Conservation (phyloP, 2,329 filamentous ascomycete genomes). For the Diaporthe citriasiana region DNA sequence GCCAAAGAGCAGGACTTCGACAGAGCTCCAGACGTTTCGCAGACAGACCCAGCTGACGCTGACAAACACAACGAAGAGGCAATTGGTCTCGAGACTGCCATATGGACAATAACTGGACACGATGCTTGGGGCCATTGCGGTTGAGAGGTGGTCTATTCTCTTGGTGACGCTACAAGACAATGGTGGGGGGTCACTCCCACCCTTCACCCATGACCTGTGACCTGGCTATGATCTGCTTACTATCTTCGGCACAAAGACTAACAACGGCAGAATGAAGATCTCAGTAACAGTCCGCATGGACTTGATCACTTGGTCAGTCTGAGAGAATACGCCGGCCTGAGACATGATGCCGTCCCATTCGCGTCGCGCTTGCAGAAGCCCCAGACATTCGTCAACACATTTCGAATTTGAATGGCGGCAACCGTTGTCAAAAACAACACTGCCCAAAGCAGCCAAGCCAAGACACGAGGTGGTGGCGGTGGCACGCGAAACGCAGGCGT, state of each 20-base stretch:
- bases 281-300: neutral
- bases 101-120: neutral
- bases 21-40: neutral
- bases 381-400: neutral
- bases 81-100: neutral
- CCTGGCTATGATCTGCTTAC: neutral
- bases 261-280: neutral
- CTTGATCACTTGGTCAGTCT: neutral
- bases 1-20: neutral
- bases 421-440: neutral
- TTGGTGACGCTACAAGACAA: neutral
- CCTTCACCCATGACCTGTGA: too few species aligned
- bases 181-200: neutral
- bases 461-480: conserved; percentile 18
- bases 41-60: neutral
- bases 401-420: neutral
- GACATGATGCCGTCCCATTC: neutral
- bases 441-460: neutral
- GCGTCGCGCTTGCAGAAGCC: neutral
- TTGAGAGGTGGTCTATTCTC: too few species aligned
- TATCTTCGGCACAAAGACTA: too few species aligned
- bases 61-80: neutral
- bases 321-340: neutral
- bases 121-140: neutral
- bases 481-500: conserved; percentile 2